Percentiles rank a stretch among this genome's conserved stretches.
phyloP scores from a whole-genome alignment of 768 basidiomycete genomes.

The Suillus plorans region DNA sequence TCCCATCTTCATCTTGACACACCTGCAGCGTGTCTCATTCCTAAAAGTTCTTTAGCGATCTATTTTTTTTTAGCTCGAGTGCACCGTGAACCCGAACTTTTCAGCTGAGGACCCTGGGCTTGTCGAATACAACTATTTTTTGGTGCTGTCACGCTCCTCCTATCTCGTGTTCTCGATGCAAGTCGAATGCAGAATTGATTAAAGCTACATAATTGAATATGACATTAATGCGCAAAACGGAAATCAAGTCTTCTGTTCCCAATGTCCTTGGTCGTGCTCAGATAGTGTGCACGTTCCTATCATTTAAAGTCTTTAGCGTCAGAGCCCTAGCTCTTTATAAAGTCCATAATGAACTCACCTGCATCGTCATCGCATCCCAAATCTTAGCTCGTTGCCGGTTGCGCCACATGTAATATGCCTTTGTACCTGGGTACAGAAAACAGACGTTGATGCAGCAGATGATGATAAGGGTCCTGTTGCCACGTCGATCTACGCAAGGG shows the following conservation, averaged over 20 bases:
- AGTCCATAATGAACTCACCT: slow-evolving; percentile 30
- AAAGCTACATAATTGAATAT: not conserved
- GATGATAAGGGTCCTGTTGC: slow-evolving; percentile 53
- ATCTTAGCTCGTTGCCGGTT: slow-evolving; percentile 52
- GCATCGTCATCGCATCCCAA: slow-evolving; percentile 57
- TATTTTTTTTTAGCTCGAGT: no score
- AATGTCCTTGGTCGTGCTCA: slow-evolving; percentile 56
- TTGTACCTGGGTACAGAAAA: slow-evolving; percentile 53
- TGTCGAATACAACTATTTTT: no score
- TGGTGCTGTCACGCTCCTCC: no score
- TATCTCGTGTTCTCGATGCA: no score
- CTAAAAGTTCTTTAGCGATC: no score
- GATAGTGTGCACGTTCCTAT: slow-evolving; percentile 55
- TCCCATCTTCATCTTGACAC: no score
- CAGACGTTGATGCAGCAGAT: slow-evolving; percentile 51
- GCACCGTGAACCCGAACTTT: no score
- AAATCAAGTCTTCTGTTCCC: slow-evolving; percentile 63
- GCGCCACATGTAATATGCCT: slow-evolving; percentile 57
- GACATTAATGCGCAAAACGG: slow-evolving; percentile 50
- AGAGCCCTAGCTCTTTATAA: not conserved
- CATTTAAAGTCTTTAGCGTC: not conserved
- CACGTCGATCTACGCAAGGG: slow-evolving; percentile 46
- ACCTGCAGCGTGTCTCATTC: no score
- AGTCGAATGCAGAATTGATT: no score
- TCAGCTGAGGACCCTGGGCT: no score